phyloP scores from a whole-genome alignment of 768 basidiomycete genomes.

The Serpula lacrymans region DNA sequence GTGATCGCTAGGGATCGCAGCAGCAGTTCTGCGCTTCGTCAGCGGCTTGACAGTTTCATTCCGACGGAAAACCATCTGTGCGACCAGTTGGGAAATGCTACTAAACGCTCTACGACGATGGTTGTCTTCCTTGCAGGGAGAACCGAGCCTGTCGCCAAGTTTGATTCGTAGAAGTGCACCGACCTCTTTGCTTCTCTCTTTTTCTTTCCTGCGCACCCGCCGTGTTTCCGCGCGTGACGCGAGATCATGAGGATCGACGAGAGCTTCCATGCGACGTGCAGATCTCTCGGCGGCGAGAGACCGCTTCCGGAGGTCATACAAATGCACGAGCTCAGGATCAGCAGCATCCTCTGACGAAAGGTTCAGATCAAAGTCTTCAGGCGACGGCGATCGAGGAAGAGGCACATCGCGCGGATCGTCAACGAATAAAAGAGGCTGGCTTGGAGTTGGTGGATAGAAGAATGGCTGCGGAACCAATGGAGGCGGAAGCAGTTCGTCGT shows the following conservation, averaged over 20 bases:
- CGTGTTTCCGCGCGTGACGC: conserved; percentile 40
- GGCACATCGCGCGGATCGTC: conserved; percentile 38
- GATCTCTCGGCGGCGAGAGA: conserved; percentile 30
- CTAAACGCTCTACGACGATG: conserved; percentile 22
- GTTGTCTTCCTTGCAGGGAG: conserved; percentile 18
- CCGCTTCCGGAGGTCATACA: conserved; percentile 40
- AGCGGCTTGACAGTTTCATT: conserved; percentile 36
- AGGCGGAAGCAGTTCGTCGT: conserved; percentile 38
- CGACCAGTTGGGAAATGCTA: conserved; percentile 40
- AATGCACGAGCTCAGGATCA: conserved; percentile 35
- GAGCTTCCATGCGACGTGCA: conserved; percentile 26
- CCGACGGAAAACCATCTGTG: conserved; percentile 45
- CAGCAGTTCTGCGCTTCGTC: conserved; percentile 29
- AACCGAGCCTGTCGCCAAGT: conserved; percentile 29
- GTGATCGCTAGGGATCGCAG: conserved; percentile 17
- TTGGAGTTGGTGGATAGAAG: conserved; percentile 12
- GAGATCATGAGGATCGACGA: conserved; percentile 35
- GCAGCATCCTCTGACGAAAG: conserved; percentile 26
- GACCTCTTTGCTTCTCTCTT: conserved; percentile 55
- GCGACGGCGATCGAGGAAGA: conserved; percentile 40
- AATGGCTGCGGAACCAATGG: conserved; percentile 2
- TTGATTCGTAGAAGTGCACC: conserved; percentile 55
- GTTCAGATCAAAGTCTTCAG: conserved; percentile 38
- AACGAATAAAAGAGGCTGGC: conserved; percentile 37
- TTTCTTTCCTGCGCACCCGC: conserved; percentile 45